Conservation (phyloP, 345 rosid species). For the Salix dunnii region DNA sequence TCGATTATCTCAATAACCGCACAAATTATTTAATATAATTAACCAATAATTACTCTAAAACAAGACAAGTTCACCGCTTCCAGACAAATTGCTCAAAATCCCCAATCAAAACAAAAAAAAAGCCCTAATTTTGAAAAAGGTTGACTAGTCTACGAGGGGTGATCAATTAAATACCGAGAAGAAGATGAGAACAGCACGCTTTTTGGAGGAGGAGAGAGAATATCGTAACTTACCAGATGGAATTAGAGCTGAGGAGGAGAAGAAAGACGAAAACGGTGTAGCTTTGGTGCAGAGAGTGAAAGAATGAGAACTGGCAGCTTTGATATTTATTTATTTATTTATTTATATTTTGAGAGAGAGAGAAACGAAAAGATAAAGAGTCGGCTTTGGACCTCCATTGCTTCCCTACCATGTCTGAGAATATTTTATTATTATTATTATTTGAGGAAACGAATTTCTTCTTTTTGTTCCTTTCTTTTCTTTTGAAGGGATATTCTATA, state of each 20-base stretch:
- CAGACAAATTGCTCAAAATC: background rate
- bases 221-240: constrained; percentile 4
- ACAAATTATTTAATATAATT: background rate
- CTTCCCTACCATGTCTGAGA: constrained; percentile 10
- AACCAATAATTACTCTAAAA: background rate
- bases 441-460: background rate
- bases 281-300: background rate
- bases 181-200: background rate
- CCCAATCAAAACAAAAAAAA: background rate
- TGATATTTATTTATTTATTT: background rate
- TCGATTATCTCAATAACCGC: background rate
- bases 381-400: constrained; percentile 24
- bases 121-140: constrained; percentile 9
- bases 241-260: background rate
- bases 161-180: background rate
- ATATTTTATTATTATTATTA: background rate
- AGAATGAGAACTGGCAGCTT: background rate
- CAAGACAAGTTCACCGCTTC: background rate
- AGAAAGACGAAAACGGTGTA: background rate
- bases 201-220: constrained; percentile 4
- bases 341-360: background rate
- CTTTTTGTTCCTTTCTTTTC: background rate
- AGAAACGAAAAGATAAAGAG: constrained; percentile 2
- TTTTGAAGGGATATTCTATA: background rate
- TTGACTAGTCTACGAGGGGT: constrained; percentile 10